Base-by-base conservation (phyloP, 306 rosid genomes). In the Cicer bijugum region DNA sequence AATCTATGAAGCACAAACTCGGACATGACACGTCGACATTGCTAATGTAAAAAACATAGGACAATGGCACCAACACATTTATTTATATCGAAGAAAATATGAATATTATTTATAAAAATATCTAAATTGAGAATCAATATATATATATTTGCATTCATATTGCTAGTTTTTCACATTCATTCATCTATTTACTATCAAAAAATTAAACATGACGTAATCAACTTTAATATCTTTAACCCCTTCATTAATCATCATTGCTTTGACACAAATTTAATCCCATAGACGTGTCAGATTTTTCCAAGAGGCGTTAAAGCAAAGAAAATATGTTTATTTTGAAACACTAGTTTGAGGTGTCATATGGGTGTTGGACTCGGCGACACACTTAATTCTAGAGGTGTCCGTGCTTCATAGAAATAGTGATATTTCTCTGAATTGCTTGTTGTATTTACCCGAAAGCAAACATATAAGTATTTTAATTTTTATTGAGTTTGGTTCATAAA, bases 401-500 rank as follows among this genome's bases (percentile, higher is more conserved):
- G 35, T 28, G 35, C 5, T 28, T 28, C 5, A 28, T 28, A 28
- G 35, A 28, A 28, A 3, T 56, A 45, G 12, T 77, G 52, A 46
- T 43, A 40, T 72, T 35, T 68, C 4, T 9, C 52, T 47, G 12
- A 39, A 45, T 48, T 19, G 23, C 55, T 46, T 67, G 65, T 65
- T 65, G 58, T 56, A 45, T 57, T 47, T 28, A 14, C 33, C 63
- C 56, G 23, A 83, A 53, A 57, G 12, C 17, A 20, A 71, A 46
- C 19, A 44, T 16, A 42, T 20, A 43, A 39, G 50, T 38, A 14
- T 56, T 73, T 74, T 23, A 8, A 28, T 55, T 60, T 65, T 78
- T n/a, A 45, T 68, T 56, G 72, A 43, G 33, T 45, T 69, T 70
- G 66, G 56, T 52, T 61, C 40, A 4, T 10, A n/a, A 64, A 64